A percentile compares a stretch with the other conserved stretches of the same genome.
phyloP scores from a whole-genome alignment of 2,329 filamentous ascomycete genomes.

The Chaetomiaceae sp. region DNA sequence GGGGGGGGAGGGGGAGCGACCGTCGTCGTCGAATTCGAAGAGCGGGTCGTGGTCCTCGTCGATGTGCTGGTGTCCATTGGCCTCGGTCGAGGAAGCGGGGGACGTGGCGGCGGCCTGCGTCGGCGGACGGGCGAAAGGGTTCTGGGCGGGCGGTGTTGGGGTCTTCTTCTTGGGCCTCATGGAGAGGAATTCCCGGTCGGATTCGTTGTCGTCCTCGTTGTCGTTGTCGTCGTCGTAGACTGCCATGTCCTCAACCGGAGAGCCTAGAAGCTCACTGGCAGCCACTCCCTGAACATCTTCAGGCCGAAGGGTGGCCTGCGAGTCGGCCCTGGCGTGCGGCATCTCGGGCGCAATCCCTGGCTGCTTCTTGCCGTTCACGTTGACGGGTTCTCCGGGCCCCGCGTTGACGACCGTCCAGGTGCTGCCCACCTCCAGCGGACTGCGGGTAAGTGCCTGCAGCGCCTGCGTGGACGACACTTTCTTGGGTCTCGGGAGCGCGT shows the following conservation, averaged over 20 bases:
- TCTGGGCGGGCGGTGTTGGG: slow-evolving; percentile 10
- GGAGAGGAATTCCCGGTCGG: slow-evolving; percentile 24
- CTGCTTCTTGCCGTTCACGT: slow-evolving; percentile 16
- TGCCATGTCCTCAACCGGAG: slow-evolving; percentile 16
- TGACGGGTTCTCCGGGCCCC: slow-evolving; percentile 14
- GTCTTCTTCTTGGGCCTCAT: slow-evolving; percentile 21
- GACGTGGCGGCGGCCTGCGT: not conserved
- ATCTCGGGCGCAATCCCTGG: not conserved
- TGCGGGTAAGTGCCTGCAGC: slow-evolving; percentile 32
- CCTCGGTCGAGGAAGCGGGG: not conserved
- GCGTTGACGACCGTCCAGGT: slow-evolving; percentile 32
- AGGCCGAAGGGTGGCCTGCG: slow-evolving; percentile 7
- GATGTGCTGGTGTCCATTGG: not conserved
- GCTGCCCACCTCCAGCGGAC: slow-evolving; percentile 31
- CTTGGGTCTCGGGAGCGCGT: slow-evolving; percentile 30
- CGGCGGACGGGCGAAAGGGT: not conserved
- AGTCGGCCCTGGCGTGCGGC: slow-evolving; percentile 8
- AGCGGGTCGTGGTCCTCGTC: slow-evolving; percentile 15
- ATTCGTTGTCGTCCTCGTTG: slow-evolving; percentile 12
- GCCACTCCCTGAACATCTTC: not conserved
- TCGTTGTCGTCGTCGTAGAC: slow-evolving; percentile 10
- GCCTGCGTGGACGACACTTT: slow-evolving; percentile 35
- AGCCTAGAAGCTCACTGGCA: slow-evolving; percentile 6
- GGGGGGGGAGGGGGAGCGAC: not conserved
- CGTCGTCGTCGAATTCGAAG: slow-evolving; percentile 23